Conservation (phyloP, 768 basidiomycete species). For the Leccinum boreale region DNA sequence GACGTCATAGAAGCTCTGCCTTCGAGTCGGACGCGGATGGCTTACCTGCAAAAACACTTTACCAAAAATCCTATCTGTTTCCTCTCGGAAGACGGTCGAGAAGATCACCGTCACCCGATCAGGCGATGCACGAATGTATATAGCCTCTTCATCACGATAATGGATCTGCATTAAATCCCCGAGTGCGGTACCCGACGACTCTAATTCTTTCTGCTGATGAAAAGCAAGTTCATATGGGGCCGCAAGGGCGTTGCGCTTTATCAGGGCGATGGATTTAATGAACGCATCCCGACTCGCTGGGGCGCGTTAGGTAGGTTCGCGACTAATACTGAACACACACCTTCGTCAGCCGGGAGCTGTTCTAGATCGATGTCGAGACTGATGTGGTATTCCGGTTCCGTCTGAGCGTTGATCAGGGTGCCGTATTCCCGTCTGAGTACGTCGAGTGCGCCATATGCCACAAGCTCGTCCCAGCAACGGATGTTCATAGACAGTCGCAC, state of each 20-base stretch:
- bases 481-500: slow-evolving; percentile 94
- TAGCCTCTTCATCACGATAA: slow-evolving; percentile 96
- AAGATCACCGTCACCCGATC: slow-evolving; percentile 99
- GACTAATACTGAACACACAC: slow-evolving; percentile 41
- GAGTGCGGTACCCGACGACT: slow-evolving; percentile 58
- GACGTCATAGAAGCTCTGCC: slow-evolving; percentile 4
- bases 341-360: slow-evolving; percentile 73
- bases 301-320: slow-evolving; percentile 6
- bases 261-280: slow-evolving; percentile 74
- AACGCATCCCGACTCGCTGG: slow-evolving; percentile 78
- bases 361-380: slow-evolving; percentile 87
- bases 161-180: slow-evolving; percentile 91
- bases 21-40: background rate
- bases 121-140: slow-evolving; percentile 88
- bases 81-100: slow-evolving; percentile 94
- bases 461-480: slow-evolving; percentile 94
- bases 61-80: slow-evolving; percentile 95
- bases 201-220: slow-evolving; percentile 77
- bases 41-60: slow-evolving; percentile 95
- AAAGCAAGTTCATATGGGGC: slow-evolving; percentile 94
- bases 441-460: slow-evolving; percentile 79
- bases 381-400: slow-evolving; percentile 88
- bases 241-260: slow-evolving; percentile 92
- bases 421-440: slow-evolving; percentile 84
- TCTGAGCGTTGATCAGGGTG: slow-evolving; percentile 54